Conservation (phyloP, 352 stramenopile genomes). For the Globisporangium nunn region DNA sequence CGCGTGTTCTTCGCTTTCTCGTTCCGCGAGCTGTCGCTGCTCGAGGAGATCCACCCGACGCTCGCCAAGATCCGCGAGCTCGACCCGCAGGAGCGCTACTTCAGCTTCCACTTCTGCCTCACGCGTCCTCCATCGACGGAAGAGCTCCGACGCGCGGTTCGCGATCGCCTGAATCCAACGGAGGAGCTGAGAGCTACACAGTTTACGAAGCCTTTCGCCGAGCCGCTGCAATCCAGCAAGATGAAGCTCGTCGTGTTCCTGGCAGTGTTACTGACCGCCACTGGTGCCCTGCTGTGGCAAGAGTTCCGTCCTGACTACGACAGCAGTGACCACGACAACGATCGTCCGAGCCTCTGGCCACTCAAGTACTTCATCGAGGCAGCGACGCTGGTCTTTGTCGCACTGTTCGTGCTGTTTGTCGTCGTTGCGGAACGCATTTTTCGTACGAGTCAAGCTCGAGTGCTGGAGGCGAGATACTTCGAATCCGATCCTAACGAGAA, state of each 20-base stretch:
- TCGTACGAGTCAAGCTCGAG: not conserved
- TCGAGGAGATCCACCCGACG: slow-evolving; percentile 17
- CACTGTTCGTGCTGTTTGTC: not conserved
- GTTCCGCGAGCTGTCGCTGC: slow-evolving; percentile 18
- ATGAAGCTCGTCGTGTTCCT: not conserved
- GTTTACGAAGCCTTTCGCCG: not conserved
- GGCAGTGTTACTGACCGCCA: not conserved
- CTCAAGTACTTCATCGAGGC: slow-evolving; percentile 16
- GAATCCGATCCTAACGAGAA: not conserved
- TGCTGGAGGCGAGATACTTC: not conserved
- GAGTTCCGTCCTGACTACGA: slow-evolving; percentile 11
- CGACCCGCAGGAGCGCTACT: slow-evolving; percentile 14
- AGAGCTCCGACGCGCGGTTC: not conserved
- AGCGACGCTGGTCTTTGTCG: slow-evolving; percentile 10
- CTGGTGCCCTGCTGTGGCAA: slow-evolving; percentile 1
- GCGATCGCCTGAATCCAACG: not conserved
- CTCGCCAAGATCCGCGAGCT: slow-evolving; percentile 8
- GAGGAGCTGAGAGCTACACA: not conserved
- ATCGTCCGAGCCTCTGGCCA: slow-evolving; percentile 19
- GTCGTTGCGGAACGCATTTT: not conserved
- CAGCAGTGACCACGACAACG: slow-evolving; percentile 10
- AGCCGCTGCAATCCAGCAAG: not conserved
- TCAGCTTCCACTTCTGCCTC: slow-evolving; percentile 20
- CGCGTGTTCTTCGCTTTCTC: slow-evolving; percentile 17
- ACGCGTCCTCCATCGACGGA: slow-evolving; percentile 10